phyloP scores from a whole-genome alignment of 805 yeast species.

The Spathaspora passalidarum region DNA sequence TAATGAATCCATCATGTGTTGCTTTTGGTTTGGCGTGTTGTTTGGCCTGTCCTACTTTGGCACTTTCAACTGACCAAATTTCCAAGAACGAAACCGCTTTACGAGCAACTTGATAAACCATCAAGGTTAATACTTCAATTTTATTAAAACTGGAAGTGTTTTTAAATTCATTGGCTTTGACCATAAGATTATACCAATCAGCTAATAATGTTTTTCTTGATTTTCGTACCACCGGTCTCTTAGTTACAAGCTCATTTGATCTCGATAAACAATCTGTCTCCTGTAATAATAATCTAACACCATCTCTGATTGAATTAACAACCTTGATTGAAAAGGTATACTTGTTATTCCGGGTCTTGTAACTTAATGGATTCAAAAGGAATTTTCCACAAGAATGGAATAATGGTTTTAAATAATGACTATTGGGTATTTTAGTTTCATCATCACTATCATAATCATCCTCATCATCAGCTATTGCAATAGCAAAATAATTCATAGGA shows the following conservation, averaged over 20 bases:
- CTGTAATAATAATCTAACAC: slow-evolving; percentile 61
- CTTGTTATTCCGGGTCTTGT: slow-evolving; percentile 32
- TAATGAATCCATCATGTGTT: slow-evolving; percentile 1
- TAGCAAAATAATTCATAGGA: slow-evolving; percentile 74
- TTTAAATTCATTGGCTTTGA: slow-evolving; percentile 71
- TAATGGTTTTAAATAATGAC: slow-evolving; percentile 52
- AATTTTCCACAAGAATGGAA: slow-evolving; percentile 66
- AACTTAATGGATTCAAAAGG: slow-evolving; percentile 60
- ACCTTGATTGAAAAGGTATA: slow-evolving; percentile 55
- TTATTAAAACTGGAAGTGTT: slow-evolving; percentile 58
- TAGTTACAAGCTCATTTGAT: slow-evolving; percentile 65
- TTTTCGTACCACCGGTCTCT: slow-evolving; percentile 57
- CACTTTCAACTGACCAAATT: slow-evolving; percentile 69
- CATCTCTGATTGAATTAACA: slow-evolving; percentile 69
- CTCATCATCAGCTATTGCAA: slow-evolving; percentile 30
- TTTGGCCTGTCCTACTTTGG: slow-evolving; percentile 26
- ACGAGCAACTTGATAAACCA: slow-evolving; percentile 65
- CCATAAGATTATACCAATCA: slow-evolving; percentile 78
- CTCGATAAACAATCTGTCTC: slow-evolving; percentile 74
- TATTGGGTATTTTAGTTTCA: slow-evolving; percentile 28
- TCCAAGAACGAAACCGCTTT: slow-evolving; percentile 63
- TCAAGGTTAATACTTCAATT: slow-evolving; percentile 57
- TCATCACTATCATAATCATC: slow-evolving; percentile 34
- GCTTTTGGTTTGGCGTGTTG: neutral
- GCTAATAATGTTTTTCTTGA: slow-evolving; percentile 68